These are phyloP conservation scores for Clitopilus hobsonii DNA, from an alignment of 768 basidiomycete genomes.

Conservation along the genomic window DNA sequence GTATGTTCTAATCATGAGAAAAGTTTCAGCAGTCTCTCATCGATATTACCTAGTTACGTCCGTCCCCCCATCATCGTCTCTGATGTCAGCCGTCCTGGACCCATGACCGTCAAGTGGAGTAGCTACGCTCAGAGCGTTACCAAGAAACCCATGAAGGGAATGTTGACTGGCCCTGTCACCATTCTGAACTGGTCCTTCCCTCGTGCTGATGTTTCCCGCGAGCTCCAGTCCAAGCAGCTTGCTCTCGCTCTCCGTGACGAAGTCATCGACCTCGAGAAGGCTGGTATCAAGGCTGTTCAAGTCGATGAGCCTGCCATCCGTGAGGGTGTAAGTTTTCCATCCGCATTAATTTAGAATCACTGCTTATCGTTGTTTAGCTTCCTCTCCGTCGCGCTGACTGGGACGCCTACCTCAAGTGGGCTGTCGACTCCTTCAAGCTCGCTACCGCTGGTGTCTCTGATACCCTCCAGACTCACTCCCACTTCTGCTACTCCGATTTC, in stretches of 20 bases:
- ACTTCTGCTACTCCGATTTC: constrained; percentile 99
- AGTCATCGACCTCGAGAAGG: constrained; percentile 94
- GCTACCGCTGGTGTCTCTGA: constrained; percentile 94
- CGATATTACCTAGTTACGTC: constrained; percentile 68
- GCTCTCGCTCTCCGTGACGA: constrained; percentile 98
- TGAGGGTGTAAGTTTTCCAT: constrained; percentile 71
- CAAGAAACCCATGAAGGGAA: constrained; percentile 96
- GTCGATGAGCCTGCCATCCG: constrained; percentile 99
- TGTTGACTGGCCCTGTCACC: constrained; percentile 97
- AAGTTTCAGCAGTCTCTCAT: constrained; percentile 4
- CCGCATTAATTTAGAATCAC: constrained; percentile 1
- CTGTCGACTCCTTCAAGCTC: constrained; percentile 98
- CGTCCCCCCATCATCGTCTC: constrained; percentile 98
- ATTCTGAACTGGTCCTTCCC: constrained; percentile 99
- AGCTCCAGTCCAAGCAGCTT: constrained; percentile 96
- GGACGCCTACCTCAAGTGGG: constrained; percentile 96
- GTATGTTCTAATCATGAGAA: constrained; percentile 28
- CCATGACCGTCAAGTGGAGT: constrained; percentile 98
- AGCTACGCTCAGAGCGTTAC: constrained; percentile 95
- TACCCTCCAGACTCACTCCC: constrained; percentile 94
- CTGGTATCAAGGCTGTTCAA: constrained; percentile 96
- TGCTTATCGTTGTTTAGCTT: constrained; percentile 40
- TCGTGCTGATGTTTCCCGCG: constrained; percentile 93
- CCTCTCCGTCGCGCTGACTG: constrained; percentile 96
- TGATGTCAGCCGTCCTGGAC: constrained; percentile 86